Conservation (phyloP, 495 filamentous ascomycete species). For the Trypethelium eluteriae region DNA sequence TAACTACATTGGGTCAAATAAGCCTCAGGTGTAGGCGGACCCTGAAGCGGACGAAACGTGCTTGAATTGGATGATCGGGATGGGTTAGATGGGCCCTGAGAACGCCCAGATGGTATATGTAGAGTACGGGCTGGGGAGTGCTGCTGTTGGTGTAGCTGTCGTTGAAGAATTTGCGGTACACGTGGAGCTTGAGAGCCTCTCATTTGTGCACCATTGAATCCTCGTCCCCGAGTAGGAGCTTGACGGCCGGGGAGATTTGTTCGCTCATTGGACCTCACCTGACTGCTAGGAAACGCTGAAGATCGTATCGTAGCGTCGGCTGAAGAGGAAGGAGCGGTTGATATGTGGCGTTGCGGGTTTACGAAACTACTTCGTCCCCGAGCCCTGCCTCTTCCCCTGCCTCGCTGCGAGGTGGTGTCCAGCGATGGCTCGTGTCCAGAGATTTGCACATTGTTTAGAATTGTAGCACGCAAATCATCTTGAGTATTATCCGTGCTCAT, state of each 20-base stretch:
- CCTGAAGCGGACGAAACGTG: not conserved
- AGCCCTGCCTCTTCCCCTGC: not conserved
- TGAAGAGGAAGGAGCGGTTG: not conserved
- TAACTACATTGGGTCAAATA: constrained; percentile 31
- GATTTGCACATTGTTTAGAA: constrained; percentile 35
- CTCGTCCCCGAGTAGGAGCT: not conserved
- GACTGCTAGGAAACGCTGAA: not conserved
- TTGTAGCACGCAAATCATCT: constrained; percentile 39
- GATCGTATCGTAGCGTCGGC: not conserved
- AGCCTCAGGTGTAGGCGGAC: not conserved
- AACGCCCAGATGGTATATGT: not conserved
- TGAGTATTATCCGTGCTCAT: constrained; percentile 22
- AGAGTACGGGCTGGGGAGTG: not conserved
- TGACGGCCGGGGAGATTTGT: not conserved
- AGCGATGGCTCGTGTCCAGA: not conserved
- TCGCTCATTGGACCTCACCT: too few species aligned
- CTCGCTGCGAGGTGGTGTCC: not conserved
- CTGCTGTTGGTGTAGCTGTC: not conserved
- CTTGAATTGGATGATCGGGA: not conserved
- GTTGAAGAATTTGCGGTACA: constrained; percentile 5
- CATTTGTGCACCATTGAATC: not conserved
- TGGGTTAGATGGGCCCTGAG: not conserved
- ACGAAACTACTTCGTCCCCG: not conserved
- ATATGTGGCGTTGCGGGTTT: not conserved
- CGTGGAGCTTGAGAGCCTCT: not conserved